Percentiles rank a stretch among this genome's conserved stretches.
These are phyloP conservation scores for Ogataea salicorniae DNA, from an alignment of 805 yeast genomes.

Conservation along the genomic window DNA sequence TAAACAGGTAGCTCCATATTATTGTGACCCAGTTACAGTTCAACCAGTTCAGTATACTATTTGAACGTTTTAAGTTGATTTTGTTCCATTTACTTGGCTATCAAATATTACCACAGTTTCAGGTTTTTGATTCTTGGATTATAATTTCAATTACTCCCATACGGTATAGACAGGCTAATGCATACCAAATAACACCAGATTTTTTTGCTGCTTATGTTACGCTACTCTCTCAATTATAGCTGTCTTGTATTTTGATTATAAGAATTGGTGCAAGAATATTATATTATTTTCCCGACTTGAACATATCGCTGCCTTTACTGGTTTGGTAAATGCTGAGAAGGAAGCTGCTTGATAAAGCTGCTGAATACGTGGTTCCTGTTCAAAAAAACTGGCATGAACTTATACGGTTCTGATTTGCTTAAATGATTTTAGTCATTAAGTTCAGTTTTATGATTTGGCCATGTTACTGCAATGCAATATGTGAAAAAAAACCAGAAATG, in stretches of 20 bases:
- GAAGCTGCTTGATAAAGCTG: no score
- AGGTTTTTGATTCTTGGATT: slow-evolving; percentile 63
- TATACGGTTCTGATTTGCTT: slow-evolving; percentile 37
- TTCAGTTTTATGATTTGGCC: no score
- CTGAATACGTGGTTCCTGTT: slow-evolving; percentile 27
- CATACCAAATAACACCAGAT: slow-evolving; percentile 44
- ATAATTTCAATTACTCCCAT: slow-evolving; percentile 47
- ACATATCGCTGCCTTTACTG: slow-evolving; percentile 51
- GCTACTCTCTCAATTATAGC: slow-evolving; percentile 47
- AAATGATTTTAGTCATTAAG: neutral
- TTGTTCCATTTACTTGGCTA: slow-evolving; percentile 55
- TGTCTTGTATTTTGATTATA: slow-evolving; percentile 50
- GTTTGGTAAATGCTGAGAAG: slow-evolving; percentile 51
- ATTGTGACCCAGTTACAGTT: slow-evolving; percentile 38
- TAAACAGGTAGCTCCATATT: slow-evolving; percentile 52
- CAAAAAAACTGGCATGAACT: slow-evolving; percentile 35
- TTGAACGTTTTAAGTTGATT: slow-evolving; percentile 51
- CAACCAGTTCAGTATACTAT: slow-evolving; percentile 43
- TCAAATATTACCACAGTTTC: slow-evolving; percentile 61
- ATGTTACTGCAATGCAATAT: no score
- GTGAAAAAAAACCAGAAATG: no score
- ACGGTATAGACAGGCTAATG: slow-evolving; percentile 62
- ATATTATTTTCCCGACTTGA: slow-evolving; percentile 44
- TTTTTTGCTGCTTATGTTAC: slow-evolving; percentile 66
- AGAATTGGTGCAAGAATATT: slow-evolving; percentile 37